Evolutionary conservation across 2,329 filamentous ascomycete genomes (phyloP), one percentile per base, ranked within the genome.

Genomic region (Epichloe gansuensis): DNA sequence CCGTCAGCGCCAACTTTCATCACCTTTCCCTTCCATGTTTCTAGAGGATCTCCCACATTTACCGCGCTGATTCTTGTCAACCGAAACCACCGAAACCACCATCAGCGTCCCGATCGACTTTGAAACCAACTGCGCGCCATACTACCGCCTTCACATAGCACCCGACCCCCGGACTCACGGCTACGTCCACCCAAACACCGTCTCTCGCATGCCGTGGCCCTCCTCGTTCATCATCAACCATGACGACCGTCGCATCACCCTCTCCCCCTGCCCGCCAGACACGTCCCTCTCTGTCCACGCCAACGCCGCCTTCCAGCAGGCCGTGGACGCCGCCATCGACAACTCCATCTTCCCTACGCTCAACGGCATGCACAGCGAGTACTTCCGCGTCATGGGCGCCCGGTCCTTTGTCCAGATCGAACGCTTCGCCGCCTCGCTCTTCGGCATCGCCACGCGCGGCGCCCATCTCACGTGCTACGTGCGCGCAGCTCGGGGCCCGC

Each of bases 401-500:
- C 58, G 64, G n/a, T 56, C 54, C 9, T 58, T 61, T 17, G 63
- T 71, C 45, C 64, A 64, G 49, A 72, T 87, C 57, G 84, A 87
- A 65, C 74, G 84, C 25, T 76, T 76, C 51, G 80, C 80, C 3
- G 75, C 73, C 42, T 71, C 78, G 3, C 68, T 89, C 4, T 87
- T 88, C 56, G 84, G 84, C 7, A 75, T 87, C 34, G 75, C 81
- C 39, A 80, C 75, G 8, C 82, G 84, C 54, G 84, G 84, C 34
- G 76, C 72, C 2, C 81, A 88, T 63, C 72, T 85, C 67, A 87
- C 82, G 0, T 81, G 76, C 4, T 87, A 83, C 61, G 74, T 68
- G 11, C 59, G 54, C 9, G 50, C 54, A 5, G 34, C 45, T 0
- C 61, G 69, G 8, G 72, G 63, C n/a, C 46, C 38, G 9, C 47